Base-by-base conservation (phyloP, 2,329 filamentous ascomycete genomes). In the Onygenales sp. region DNA sequence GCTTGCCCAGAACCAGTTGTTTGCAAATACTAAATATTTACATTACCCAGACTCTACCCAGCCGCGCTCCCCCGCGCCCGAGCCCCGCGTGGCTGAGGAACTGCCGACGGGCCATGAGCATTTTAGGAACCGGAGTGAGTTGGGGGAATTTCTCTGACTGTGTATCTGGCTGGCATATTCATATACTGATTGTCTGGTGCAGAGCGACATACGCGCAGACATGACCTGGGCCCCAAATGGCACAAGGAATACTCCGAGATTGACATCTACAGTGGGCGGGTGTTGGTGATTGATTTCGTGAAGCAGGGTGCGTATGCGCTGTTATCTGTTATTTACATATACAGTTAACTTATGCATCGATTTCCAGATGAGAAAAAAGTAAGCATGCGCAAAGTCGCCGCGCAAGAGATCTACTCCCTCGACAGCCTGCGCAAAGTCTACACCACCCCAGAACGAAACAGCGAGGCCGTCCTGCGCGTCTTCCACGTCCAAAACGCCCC, bases 401-500 rank as follows among this genome's bases (percentile, higher is more conserved):
- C 76, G 1, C 72, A 76, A 54, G 77, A 79, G 56, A 74, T 79
- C 46, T 65, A 67, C 56, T 65, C 73, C 42, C 59, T 78, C 14
- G 63, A 72, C 46, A 68, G 65, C 13, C 61, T 79, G 49, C 64
- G 70, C n/a, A 67, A 63, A 31, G 73, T 76, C 56, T 79, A 77
- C 57, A 62, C 49, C 42, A 62, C 61, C 31, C 57, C 59, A 21
- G 57, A 64, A 21, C 61, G 61, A 36, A 58, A 56, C 21, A 54
- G 57, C 14, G 58, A 62, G 36, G 60, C 63, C 6, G 58, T 65
- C 3, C 59, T 70, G 40, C 61, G 67, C 33, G 63, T 71, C 14
- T 67, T 70, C 44, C 77, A 80, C 56, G 74, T 79, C 3, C 77
- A 80, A 60, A 79, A 80, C 56, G 77, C 76, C 6, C 64, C 65